Evolutionary conservation across 228 moss, liverwort and hornwort species (phyloP).

Genomic region (Sphagnum magellanicum): DNA sequence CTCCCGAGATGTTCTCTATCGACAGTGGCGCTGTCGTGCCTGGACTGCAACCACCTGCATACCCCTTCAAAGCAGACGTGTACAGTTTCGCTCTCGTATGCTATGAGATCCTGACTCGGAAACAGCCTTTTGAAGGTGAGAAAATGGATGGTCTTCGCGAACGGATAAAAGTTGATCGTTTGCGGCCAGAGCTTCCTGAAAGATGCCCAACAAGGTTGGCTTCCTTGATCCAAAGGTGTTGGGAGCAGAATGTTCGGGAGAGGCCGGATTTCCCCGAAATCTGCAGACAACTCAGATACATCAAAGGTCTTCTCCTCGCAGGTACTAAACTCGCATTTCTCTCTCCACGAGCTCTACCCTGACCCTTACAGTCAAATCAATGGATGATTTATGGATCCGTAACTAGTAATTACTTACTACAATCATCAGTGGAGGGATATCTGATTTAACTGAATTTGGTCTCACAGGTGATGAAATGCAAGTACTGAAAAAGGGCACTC

Average conservation of each 20-base stretch:
- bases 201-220: constrained; percentile 1
- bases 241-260: constrained; percentile 3
- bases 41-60: constrained; percentile 2
- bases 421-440: no score
- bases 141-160: background rate
- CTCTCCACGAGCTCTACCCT: no score
- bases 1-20: constrained; percentile 16
- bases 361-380: no score
- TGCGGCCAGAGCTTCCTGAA: constrained; percentile 1
- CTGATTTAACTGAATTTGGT: no score
- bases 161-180: background rate
- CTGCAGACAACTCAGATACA: constrained; percentile 19
- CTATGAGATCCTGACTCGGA: background rate
- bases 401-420: no score
- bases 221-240: constrained; percentile 11
- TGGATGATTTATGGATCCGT: no score
- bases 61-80: constrained; percentile 10
- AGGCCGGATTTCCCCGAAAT: constrained; percentile 17
- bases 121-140: background rate
- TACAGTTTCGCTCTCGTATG: background rate
- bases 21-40: background rate
- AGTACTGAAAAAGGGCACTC: no score
- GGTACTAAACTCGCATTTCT: constrained; percentile 1
- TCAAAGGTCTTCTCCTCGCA: constrained; percentile 15
- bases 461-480: no score